Conservation (phyloP, 1,284 basidiomycete species). For the Porogramme epimiltina region DNA sequence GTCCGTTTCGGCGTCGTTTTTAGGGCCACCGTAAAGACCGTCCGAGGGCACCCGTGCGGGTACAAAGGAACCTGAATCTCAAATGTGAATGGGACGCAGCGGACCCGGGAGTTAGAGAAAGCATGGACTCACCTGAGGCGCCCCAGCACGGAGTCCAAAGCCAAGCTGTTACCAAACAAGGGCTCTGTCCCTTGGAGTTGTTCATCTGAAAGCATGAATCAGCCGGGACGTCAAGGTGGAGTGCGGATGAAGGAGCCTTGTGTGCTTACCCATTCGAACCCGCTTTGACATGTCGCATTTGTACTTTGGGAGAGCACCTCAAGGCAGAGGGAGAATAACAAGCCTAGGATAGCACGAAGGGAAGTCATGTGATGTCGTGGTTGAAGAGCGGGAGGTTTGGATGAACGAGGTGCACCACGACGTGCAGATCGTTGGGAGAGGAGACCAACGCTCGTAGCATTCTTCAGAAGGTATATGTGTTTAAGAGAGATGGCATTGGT, state of each 20-base stretch:
- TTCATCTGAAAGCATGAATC: constrained; percentile 2
- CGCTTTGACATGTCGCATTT: not conserved
- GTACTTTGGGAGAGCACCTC: not conserved
- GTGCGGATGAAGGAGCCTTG: not conserved
- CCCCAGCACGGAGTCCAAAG: constrained; percentile 1
- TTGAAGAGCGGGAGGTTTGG: no score
- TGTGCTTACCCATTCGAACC: constrained; percentile 2
- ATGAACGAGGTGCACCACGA: no score
- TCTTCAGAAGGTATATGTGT: no score
- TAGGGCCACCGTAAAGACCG: not conserved
- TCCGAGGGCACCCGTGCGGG: not conserved
- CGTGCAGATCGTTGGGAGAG: no score
- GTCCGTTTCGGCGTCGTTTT: not conserved
- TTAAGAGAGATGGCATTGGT: no score
- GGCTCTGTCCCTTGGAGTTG: constrained; percentile 5
- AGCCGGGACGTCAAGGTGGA: not conserved
- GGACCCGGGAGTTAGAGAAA: not conserved
- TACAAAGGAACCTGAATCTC: not conserved
- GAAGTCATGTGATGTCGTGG: not conserved
- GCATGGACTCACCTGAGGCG: not conserved
- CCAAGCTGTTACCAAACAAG: constrained; percentile 5
- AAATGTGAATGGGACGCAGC: not conserved
- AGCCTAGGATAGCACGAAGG: not conserved
- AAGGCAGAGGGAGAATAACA: not conserved
- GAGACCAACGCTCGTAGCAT: no score